Evolutionary conservation across 345 rosid species (phyloP), one percentile per base, ranked within the genome.

Genomic region (Corymbia maculata): DNA sequence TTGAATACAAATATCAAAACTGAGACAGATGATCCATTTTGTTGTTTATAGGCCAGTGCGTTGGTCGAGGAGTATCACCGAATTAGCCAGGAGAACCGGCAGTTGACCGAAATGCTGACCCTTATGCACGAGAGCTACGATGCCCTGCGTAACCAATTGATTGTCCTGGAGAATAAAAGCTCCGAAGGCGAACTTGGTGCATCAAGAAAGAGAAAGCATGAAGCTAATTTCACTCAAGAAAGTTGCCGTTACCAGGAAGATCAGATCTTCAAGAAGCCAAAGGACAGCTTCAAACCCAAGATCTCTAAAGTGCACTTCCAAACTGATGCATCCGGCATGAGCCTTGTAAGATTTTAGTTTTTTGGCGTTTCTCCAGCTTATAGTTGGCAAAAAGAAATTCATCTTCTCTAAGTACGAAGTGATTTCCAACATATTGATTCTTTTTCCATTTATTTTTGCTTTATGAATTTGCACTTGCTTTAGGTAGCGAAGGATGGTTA

Each of bases 401-500:
- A 17, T 70, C 52, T 75, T 52, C 1, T 13, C 61, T 50, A 36
- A 87, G 8, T 87, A 36, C 51, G 10, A 51, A 75, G 85, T 2
- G 21, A 68, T 7, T 87, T 10, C 21, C 59, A 15, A 3, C 51
- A 13, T 61, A 10, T 51, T 49, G 61, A 68, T 36, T 75, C 15
- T 12, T 17, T 45, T 47, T 2, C 49, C 28, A n/a, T 21, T 19
- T 14, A 47, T 45, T 84, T 36, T 55, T 28, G 24, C 44, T 51
- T 4, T 52, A 19, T 9, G 36, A 7, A 16, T 51, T 30, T 21
- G 42, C 66, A 49, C 59, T 45, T 89, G 52, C 55, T 85, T 36
- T 90, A 95, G 98, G 92, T 93, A 75, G 96, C 95, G 88, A 95
- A 90, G 64, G 99, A 97, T 93, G 98, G 98, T 64, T 95, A 93